phyloP scores from a whole-genome alignment of 1,284 basidiomycete genomes.

The Albatrellus sp. region DNA sequence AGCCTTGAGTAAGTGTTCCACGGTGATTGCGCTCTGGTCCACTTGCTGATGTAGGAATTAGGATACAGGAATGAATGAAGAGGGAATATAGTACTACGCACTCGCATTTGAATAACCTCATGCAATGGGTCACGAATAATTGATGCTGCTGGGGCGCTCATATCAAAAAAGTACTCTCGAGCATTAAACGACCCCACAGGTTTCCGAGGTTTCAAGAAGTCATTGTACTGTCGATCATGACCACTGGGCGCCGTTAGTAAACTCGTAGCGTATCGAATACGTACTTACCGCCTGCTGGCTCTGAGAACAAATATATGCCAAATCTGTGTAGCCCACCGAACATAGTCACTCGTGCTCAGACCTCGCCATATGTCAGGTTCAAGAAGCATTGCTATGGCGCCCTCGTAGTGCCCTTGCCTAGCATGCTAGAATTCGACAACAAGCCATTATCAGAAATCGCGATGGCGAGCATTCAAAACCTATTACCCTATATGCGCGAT shows the following conservation, averaged over 20 bases:
- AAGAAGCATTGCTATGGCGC: constrained; percentile 49
- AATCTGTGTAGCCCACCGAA: constrained; percentile 56
- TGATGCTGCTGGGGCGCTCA: constrained; percentile 22
- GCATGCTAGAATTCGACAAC: constrained; percentile 34
- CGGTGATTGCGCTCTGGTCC: constrained; percentile 46
- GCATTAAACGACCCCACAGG: constrained; percentile 38
- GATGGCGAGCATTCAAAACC: neutral
- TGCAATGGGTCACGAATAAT: constrained; percentile 49
- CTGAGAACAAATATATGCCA: constrained; percentile 65
- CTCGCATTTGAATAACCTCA: constrained; percentile 50
- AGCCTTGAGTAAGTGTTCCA: constrained; percentile 55
- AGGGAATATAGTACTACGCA: constrained; percentile 19
- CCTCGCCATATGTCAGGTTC: constrained; percentile 61
- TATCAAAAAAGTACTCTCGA: constrained; percentile 39
- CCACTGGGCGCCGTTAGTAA: constrained; percentile 25
- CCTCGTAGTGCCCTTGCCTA: constrained; percentile 52
- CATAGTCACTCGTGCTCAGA: constrained; percentile 49
- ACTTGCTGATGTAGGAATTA: constrained; percentile 17
- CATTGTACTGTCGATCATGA: constrained; percentile 48
- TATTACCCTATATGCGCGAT: constrained; percentile 49
- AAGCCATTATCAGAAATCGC: neutral
- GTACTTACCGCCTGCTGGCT: constrained; percentile 49
- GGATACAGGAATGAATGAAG: constrained; percentile 1
- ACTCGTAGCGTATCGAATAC: no score
- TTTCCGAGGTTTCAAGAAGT: constrained; percentile 48